phyloP scores from a whole-genome alignment of 768 basidiomycete genomes.

The Artomyces pyxidatus region DNA sequence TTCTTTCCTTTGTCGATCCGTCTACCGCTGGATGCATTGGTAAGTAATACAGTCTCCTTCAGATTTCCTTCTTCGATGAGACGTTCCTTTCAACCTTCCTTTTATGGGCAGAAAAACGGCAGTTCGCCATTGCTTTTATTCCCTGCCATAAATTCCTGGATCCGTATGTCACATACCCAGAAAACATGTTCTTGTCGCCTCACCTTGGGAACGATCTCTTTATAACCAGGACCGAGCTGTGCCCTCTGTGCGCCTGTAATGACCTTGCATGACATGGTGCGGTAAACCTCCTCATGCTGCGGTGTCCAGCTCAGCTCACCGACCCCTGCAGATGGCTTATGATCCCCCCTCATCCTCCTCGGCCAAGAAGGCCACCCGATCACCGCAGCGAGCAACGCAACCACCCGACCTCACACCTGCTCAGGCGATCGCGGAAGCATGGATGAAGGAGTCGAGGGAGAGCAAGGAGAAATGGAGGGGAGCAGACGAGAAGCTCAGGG shows the following conservation, averaged over 20 bases:
- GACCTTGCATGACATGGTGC: slow-evolving; percentile 12
- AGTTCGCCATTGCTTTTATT: slow-evolving; percentile 16
- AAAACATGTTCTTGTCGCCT: slow-evolving; percentile 13
- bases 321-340: slow-evolving; percentile 15
- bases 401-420: slow-evolving; percentile 34
- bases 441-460: slow-evolving; percentile 55
- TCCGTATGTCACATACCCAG: slow-evolving; percentile 17
- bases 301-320: not conserved
- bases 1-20: slow-evolving; percentile 13
- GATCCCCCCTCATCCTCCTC: slow-evolving; percentile 17
- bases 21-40: slow-evolving; percentile 14
- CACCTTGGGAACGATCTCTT: slow-evolving; percentile 11
- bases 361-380: slow-evolving; percentile 12
- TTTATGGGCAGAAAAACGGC: slow-evolving; percentile 14
- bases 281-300: slow-evolving; percentile 1
- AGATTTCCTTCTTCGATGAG: slow-evolving; percentile 18
- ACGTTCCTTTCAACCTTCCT: slow-evolving; percentile 17
- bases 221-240: slow-evolving; percentile 15
- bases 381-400: slow-evolving; percentile 7
- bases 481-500: slow-evolving; percentile 38
- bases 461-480: slow-evolving; percentile 54
- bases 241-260: slow-evolving; percentile 7
- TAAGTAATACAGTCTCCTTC: slow-evolving; percentile 15
- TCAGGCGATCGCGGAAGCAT: slow-evolving; percentile 60
- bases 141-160: slow-evolving; percentile 18